These are phyloP conservation scores for Aspergillus viridinutans DNA, from an alignment of 2,329 filamentous ascomycete species.

Conservation along the genomic window DNA sequence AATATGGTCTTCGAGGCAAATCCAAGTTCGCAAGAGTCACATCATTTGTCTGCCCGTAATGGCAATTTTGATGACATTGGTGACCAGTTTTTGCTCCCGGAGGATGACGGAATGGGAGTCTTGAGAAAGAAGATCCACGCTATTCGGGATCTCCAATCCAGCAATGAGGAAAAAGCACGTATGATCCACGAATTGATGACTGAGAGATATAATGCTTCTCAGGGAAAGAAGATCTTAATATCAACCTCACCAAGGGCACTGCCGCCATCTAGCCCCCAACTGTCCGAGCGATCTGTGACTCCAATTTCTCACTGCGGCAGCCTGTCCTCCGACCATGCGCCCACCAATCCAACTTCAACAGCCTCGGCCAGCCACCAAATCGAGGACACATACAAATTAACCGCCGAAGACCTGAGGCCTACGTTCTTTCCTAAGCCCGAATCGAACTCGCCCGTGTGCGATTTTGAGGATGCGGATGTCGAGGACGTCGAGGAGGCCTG, in stretches of 20 bases:
- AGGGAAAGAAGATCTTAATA: conserved; percentile 23
- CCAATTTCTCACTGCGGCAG: conserved; percentile 29
- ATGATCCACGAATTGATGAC: conserved; percentile 68
- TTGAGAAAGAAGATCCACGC: conserved; percentile 64
- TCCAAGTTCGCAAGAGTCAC: background rate
- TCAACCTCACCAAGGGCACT: conserved; percentile 12
- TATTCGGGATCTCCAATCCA: conserved; percentile 60
- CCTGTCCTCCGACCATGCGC: conserved; percentile 24
- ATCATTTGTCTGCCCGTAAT: background rate
- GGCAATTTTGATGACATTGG: conserved; percentile 15
- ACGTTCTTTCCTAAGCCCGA: conserved; percentile 57
- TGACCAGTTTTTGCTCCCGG: conserved; percentile 50
- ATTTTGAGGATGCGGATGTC: conserved; percentile 40
- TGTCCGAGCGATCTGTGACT: conserved; percentile 25
- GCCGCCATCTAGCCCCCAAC: conserved; percentile 22
- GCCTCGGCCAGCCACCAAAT: conserved; percentile 22
- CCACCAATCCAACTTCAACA: conserved; percentile 22
- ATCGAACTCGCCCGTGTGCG: conserved; percentile 21
- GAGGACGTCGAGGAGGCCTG: conserved; percentile 49
- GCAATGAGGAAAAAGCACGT: conserved; percentile 62
- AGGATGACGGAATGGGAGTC: conserved; percentile 72
- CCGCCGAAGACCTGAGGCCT: conserved; percentile 57
- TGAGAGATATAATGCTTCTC: conserved; percentile 59
- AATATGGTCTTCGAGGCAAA: conserved; percentile 1
- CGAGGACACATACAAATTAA: conserved; percentile 39